phyloP scores from a whole-genome alignment of 164 flowering plant species.

The Vitis amurensis region DNA sequence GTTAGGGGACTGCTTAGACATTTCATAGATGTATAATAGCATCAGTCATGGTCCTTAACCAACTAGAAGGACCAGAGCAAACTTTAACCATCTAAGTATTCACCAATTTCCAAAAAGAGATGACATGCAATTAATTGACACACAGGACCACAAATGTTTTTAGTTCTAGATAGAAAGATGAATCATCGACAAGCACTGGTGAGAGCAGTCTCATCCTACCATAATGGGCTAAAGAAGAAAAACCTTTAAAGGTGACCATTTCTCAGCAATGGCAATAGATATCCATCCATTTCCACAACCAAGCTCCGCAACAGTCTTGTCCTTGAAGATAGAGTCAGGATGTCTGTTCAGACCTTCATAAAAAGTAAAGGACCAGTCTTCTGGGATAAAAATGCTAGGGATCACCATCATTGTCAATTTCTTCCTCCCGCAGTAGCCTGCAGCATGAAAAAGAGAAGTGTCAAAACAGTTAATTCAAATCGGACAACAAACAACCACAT shows the following conservation, averaged over 20 bases:
- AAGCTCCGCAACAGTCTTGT: slow-evolving; percentile 86
- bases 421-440: slow-evolving; percentile 70
- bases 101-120: neutral
- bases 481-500: neutral
- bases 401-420: slow-evolving; percentile 89
- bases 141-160: neutral
- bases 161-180: neutral
- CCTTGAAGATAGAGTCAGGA: slow-evolving; percentile 85
- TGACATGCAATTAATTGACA: neutral
- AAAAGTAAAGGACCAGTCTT: slow-evolving; percentile 97
- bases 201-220: too few species aligned
- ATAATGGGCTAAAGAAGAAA: neutral
- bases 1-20: neutral
- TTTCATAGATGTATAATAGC: too few species aligned
- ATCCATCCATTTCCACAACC: slow-evolving; percentile 99
- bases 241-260: slow-evolving; percentile 93
- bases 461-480: neutral
- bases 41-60: too few species aligned
- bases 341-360: slow-evolving; percentile 93
- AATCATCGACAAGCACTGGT: neutral
- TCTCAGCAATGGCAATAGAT: slow-evolving; percentile 91
- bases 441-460: neutral
- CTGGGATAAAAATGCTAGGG: slow-evolving; percentile 95
- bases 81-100: neutral
- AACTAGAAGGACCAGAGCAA: neutral